Conservation (phyloP, 2,329 filamentous ascomycete genomes). For the Decorospora gaudefroyi region DNA sequence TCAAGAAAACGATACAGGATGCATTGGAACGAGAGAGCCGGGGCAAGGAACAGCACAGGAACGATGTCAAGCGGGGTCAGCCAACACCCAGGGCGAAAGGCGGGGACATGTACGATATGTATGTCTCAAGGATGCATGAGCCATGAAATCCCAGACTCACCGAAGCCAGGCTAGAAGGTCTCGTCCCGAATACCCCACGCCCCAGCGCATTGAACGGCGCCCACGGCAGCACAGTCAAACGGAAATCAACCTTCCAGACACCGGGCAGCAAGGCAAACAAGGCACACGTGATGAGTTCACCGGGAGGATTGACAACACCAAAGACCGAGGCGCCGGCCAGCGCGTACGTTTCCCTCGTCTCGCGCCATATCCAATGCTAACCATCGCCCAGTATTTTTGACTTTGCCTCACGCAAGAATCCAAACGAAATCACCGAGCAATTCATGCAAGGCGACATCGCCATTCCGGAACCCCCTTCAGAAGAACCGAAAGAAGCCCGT, state of each 20-base stretch:
- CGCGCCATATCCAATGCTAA: slow-evolving; percentile 7
- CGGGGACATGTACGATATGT: slow-evolving; percentile 82
- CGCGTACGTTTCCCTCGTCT: slow-evolving; percentile 43
- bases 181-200: slow-evolving; percentile 53
- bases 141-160: slow-evolving; percentile 12
- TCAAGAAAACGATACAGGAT: slow-evolving; percentile 88
- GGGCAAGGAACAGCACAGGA: slow-evolving; percentile 64
- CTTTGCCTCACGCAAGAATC: slow-evolving; percentile 76
- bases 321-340: slow-evolving; percentile 44
- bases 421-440: slow-evolving; percentile 80
- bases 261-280: slow-evolving; percentile 53
- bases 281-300: slow-evolving; percentile 55
- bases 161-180: slow-evolving; percentile 52
- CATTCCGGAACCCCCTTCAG: slow-evolving; percentile 69
- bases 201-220: slow-evolving; percentile 47
- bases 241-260: slow-evolving; percentile 59
- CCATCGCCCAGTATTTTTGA: slow-evolving; percentile 56
- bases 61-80: slow-evolving; percentile 65
- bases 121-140: slow-evolving; percentile 10
- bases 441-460: slow-evolving; percentile 73
- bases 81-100: slow-evolving; percentile 62
- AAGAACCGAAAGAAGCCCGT: slow-evolving; percentile 73
- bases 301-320: slow-evolving; percentile 47
- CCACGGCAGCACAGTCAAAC: slow-evolving; percentile 56
- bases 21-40: slow-evolving; percentile 76